Conservation (phyloP, 345 rosid species). For the Populus deltoides region DNA sequence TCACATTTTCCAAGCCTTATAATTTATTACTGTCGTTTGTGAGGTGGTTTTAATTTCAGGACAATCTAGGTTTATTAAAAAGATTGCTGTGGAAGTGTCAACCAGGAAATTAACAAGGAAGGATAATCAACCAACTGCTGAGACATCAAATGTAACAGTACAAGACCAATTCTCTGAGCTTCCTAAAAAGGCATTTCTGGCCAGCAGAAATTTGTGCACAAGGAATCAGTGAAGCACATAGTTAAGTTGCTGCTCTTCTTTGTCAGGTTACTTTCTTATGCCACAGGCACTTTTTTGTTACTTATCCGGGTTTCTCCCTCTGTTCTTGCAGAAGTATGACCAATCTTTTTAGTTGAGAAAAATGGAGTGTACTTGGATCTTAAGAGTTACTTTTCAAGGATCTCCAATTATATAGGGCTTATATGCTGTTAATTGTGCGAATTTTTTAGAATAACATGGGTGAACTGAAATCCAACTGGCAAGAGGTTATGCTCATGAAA, state of each 20-base stretch:
- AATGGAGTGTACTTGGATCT: background rate
- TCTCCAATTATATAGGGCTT: background rate
- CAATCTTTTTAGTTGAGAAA: background rate
- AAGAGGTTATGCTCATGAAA: background rate
- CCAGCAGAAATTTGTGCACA: background rate
- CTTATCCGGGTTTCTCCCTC: too few relatives aligned
- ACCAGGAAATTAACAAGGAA: background rate
- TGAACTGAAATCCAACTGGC: background rate
- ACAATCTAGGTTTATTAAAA: background rate
- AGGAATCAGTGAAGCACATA: constrained; percentile 26
- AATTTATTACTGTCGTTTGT: background rate
- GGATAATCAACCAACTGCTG: constrained; percentile 14
- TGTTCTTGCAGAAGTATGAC: background rate
- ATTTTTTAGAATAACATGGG: background rate
- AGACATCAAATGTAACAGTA: constrained; percentile 14
- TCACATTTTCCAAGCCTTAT: background rate
- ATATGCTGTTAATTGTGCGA: background rate
- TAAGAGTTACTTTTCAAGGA: background rate
- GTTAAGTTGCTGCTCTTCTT: constrained; percentile 25
- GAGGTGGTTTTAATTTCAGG: background rate
- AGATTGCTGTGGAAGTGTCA: constrained; percentile 6
- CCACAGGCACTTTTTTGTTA: background rate
- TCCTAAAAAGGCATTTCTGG: constrained; percentile 1
- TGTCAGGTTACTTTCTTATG: constrained; percentile 19
- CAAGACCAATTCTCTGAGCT: background rate